phyloP scores from a whole-genome alignment of 1,139 yeast species.

The Sugiyamaella pinicola region DNA sequence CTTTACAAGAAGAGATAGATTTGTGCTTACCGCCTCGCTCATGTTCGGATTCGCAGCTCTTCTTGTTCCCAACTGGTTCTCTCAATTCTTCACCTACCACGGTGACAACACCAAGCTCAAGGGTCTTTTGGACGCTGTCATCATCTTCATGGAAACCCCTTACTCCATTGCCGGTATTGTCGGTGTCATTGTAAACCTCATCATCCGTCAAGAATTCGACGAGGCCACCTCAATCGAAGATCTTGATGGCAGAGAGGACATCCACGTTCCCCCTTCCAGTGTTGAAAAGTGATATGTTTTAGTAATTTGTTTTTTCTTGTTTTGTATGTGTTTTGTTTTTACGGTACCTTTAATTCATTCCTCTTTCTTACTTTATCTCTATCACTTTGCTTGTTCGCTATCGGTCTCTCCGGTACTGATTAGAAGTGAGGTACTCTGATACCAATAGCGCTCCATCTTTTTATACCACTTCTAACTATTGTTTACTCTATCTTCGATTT shows the following conservation, averaged over 20 bases:
- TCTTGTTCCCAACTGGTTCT: slow-evolving; percentile 76
- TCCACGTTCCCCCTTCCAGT: slow-evolving; percentile 13
- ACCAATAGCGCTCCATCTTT: too few relatives aligned
- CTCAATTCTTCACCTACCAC: slow-evolving; percentile 68
- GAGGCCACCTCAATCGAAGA: slow-evolving; percentile 18
- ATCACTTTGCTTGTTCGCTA: too few relatives aligned
- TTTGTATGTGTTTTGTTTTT: slow-evolving; percentile 1
- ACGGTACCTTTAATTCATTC: neutral
- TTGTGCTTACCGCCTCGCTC: slow-evolving; percentile 73
- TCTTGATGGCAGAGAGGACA: slow-evolving; percentile 17
- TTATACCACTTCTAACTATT: too few relatives aligned
- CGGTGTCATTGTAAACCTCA: slow-evolving; percentile 69
- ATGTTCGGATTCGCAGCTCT: slow-evolving; percentile 80
- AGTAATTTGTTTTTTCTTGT: slow-evolving; percentile 7
- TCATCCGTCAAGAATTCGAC: slow-evolving; percentile 72
- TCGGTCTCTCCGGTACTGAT: too few relatives aligned
- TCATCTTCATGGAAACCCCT: slow-evolving; percentile 83
- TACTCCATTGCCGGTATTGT: slow-evolving; percentile 81
- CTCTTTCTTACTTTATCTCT: neutral
- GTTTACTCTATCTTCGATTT: too few relatives aligned
- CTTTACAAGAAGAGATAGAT: slow-evolving; percentile 85
- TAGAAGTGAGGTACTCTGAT: too few relatives aligned
- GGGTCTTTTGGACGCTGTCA: slow-evolving; percentile 80
- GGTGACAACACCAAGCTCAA: slow-evolving; percentile 64
- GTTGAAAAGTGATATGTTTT: slow-evolving; percentile 13